phyloP scores from a whole-genome alignment of 371 early-diverging fungal species.

The Rhizopus sp. region DNA sequence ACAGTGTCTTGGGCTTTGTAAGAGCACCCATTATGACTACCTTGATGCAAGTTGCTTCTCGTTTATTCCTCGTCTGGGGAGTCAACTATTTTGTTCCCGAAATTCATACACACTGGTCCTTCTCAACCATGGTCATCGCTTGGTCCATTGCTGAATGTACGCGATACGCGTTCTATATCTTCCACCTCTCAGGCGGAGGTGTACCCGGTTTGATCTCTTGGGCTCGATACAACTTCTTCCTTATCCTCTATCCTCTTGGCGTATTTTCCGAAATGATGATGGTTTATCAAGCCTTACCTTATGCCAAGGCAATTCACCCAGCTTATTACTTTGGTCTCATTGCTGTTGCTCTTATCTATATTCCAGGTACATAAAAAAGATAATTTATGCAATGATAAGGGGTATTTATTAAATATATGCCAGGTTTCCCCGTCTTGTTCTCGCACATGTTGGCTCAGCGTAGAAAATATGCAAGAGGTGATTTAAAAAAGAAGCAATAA shows the following conservation, averaged over 20 bases:
- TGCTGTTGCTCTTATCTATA: conserved; percentile 63
- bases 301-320: conserved; percentile 55
- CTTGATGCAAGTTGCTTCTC: conserved; percentile 83
- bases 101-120: conserved; percentile 67
- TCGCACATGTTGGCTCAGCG: conserved; percentile 91
- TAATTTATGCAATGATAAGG: neutral
- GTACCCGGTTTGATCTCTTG: conserved; percentile 64
- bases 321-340: conserved; percentile 59
- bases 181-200: conserved; percentile 53
- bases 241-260: conserved; percentile 88
- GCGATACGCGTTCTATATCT: conserved; percentile 85
- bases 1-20: conserved; percentile 64
- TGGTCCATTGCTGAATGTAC: conserved; percentile 92
- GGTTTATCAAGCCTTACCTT: conserved; percentile 71
- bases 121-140: conserved; percentile 85
- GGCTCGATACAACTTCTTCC: conserved; percentile 87
- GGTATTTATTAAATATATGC: neutral
- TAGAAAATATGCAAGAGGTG: conserved; percentile 67
- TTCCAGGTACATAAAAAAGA: conserved; percentile 57
- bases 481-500: conserved; percentile 29
- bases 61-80: conserved; percentile 85
- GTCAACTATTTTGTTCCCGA: conserved; percentile 69
- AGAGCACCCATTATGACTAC: conserved; percentile 82
- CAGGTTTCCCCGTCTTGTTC: conserved; percentile 82
- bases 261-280: conserved; percentile 83